These are phyloP conservation scores for Sclerotinia glacialis DNA, from an alignment of 2,329 filamentous ascomycete species.

Conservation along the genomic window DNA sequence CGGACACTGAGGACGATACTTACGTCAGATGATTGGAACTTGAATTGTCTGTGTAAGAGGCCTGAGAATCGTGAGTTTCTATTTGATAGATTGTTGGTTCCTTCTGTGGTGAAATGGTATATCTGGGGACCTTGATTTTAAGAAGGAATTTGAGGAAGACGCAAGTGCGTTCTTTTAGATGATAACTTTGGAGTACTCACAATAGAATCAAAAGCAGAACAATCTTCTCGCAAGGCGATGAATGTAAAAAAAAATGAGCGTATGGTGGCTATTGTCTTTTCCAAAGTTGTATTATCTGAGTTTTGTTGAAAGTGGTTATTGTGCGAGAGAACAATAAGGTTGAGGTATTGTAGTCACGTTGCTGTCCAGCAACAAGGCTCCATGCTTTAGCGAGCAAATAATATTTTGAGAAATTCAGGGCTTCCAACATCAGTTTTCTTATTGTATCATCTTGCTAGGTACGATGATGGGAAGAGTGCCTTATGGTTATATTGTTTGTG, in stretches of 20 bases:
- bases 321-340: conserved; percentile 13
- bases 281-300: not conserved
- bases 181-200: not conserved
- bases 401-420: not conserved
- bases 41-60: conserved; percentile 1
- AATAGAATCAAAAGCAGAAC: conserved; percentile 18
- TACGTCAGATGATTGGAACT: conserved; percentile 1
- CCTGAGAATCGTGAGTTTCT: not conserved
- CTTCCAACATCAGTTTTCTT: conserved; percentile 2
- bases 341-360: not conserved
- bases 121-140: not conserved
- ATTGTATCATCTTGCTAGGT: not conserved
- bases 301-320: conserved; percentile 15
- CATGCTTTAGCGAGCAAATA: conserved; percentile 5
- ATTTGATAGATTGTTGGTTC: conserved; percentile 4
- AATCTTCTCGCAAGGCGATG: conserved; percentile 2
- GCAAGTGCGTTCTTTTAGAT: conserved; percentile 5
- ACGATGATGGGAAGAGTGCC: not conserved
- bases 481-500: not conserved
- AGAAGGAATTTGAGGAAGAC: not conserved
- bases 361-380: conserved; percentile 12
- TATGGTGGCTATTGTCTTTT: conserved; percentile 1
- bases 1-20: not conserved
- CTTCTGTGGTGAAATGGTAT: not conserved
- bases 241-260: conserved; percentile 3